phyloP scores from a whole-genome alignment of 2,329 filamentous ascomycete genomes.

The Fusarium sambucinum region DNA sequence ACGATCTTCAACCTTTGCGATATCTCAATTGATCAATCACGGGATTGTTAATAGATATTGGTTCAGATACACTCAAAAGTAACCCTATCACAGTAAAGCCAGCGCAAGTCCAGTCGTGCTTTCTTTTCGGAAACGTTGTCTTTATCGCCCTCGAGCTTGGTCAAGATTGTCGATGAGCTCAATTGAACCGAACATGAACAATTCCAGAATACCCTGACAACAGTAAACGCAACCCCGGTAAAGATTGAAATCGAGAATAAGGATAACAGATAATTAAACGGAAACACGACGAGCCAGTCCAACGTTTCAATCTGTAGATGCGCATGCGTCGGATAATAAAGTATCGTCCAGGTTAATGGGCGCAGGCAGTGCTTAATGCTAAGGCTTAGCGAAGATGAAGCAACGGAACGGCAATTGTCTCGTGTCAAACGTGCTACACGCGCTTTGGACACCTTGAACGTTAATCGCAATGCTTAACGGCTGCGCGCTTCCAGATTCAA shows the following conservation, averaged over 20 bases:
- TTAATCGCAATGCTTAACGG: neutral
- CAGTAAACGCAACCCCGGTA: neutral
- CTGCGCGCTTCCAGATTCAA: neutral
- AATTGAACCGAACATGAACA: too few relatives aligned
- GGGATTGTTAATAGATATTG: too few relatives aligned
- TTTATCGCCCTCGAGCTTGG: too few relatives aligned
- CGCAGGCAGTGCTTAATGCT: neutral
- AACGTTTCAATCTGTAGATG: neutral
- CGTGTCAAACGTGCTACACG: neutral
- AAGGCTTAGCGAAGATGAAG: neutral
- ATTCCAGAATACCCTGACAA: neutral
- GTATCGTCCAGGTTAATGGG: neutral
- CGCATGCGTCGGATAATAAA: neutral
- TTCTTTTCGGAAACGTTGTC: too few relatives aligned
- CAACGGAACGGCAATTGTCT: neutral
- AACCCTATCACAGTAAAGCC: too few relatives aligned
- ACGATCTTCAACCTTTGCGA: too few relatives aligned
- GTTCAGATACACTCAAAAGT: too few relatives aligned
- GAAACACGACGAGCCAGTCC: neutral
- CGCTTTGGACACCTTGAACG: neutral
- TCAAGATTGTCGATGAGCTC: too few relatives aligned
- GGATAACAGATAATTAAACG: neutral
- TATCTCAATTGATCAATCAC: too few relatives aligned
- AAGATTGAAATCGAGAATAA: rapidly evolving
- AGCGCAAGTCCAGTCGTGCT: too few relatives aligned